Evolutionary conservation across 2,329 filamentous ascomycete genomes (phyloP).

Genomic region (Penicillium sp.): DNA sequence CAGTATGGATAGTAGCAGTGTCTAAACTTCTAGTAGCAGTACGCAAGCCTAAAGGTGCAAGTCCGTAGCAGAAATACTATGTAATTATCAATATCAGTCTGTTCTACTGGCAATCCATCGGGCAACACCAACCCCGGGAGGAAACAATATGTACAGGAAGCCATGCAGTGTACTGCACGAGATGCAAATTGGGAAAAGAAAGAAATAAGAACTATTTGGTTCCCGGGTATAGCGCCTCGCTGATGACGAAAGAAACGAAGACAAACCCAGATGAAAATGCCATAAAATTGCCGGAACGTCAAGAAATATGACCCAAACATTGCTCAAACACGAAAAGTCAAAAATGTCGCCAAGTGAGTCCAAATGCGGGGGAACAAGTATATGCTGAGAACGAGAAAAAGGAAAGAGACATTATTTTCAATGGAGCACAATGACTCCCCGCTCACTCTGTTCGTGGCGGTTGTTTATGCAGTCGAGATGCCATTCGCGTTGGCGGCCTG

Average conservation of each 20-base stretch:
- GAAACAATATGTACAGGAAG: constrained; percentile 5
- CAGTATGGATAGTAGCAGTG: no score
- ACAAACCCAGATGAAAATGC: constrained; percentile 9
- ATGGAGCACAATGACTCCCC: not conserved
- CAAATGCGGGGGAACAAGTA: not conserved
- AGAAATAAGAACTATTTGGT: constrained; percentile 13
- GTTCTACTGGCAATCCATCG: constrained; percentile 4
- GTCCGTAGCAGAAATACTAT: constrained; percentile 8
- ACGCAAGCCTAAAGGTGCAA: no score
- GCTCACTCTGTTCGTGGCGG: not conserved
- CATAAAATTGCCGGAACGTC: constrained; percentile 2
- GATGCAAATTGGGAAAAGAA: constrained; percentile 7
- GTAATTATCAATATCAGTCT: not conserved
- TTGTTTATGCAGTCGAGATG: not conserved
- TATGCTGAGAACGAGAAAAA: not conserved
- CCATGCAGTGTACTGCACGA: not conserved
- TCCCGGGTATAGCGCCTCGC: constrained; percentile 38
- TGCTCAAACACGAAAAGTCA: constrained; percentile 15
- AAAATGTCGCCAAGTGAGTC: constrained; percentile 5
- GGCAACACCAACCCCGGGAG: constrained; percentile 13
- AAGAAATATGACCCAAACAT: not conserved
- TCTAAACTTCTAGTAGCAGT: no score
- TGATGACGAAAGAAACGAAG: constrained; percentile 21
- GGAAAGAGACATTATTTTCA: not conserved
- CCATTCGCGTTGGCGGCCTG: constrained; percentile 35